phyloP scores from a whole-genome alignment of 169 alveolate species.

The Eimeria tenella region DNA sequence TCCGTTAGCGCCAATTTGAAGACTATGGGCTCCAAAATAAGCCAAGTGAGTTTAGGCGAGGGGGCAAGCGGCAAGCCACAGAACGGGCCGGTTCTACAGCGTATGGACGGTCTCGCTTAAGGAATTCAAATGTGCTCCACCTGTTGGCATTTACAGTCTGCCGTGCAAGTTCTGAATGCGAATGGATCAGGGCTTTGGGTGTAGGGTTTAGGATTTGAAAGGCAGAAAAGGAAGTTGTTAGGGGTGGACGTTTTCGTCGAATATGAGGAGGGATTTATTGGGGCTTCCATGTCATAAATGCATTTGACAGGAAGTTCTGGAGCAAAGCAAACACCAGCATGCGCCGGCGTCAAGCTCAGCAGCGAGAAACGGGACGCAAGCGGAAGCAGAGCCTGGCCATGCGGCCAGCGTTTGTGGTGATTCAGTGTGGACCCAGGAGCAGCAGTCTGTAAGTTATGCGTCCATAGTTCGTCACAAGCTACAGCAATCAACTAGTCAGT shows the following conservation, averaged over 20 bases:
- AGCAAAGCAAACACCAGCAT: conserved; percentile 12
- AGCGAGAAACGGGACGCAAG: neutral
- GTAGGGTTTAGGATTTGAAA: neutral
- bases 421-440: conserved; percentile 83
- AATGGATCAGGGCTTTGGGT: neutral
- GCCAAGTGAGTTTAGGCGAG: conserved; percentile 9
- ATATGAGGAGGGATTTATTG: too few relatives aligned
- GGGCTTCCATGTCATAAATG: too few relatives aligned
- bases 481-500: too few relatives aligned
- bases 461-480: neutral
- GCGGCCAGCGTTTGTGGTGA: neutral
- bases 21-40: conserved; percentile 72
- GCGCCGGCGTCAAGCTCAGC: neutral
- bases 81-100: too few relatives aligned
- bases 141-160: too few relatives aligned
- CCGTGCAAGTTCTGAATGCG: too few relatives aligned
- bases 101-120: too few relatives aligned
- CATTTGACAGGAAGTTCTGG: neutral
- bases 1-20: conserved; percentile 63
- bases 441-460: conserved; percentile 74
- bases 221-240: neutral
- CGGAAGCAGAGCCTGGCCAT: neutral
- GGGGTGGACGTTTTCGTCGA: neutral
- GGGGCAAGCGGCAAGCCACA: too few relatives aligned
- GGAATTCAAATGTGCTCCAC: too few relatives aligned